Evolutionary conservation across 2,329 filamentous ascomycete genomes (phyloP).

Genomic region (Arthrobotrys sinensis): DNA sequence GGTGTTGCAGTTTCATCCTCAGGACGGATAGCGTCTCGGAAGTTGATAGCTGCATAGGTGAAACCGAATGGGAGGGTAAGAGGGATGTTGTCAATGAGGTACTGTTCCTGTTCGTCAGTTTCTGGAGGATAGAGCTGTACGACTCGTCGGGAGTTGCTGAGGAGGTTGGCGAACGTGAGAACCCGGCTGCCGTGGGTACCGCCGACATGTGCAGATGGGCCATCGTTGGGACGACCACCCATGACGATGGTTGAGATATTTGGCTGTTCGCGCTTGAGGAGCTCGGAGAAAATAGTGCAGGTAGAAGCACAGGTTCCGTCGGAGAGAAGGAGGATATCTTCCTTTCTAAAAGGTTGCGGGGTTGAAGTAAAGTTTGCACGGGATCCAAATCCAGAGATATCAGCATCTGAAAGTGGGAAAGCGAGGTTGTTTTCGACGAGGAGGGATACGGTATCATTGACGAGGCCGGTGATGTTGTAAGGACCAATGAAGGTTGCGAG

Average conservation of each 20-base stretch:
- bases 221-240: constrained; percentile 64
- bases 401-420: constrained; percentile 4
- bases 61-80: constrained; percentile 37
- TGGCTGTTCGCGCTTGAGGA: constrained; percentile 71
- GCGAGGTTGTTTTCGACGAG: constrained; percentile 52
- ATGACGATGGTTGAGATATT: constrained; percentile 70
- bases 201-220: constrained; percentile 70
- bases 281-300: constrained; percentile 74
- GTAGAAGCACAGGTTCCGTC: constrained; percentile 76
- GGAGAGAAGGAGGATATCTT: constrained; percentile 68
- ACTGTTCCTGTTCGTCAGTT: constrained; percentile 28
- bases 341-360: constrained; percentile 67
- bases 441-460: constrained; percentile 67
- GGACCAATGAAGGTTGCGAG: constrained; percentile 69
- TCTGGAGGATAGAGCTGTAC: constrained; percentile 14
- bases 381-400: constrained; percentile 54
- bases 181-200: constrained; percentile 74
- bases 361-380: constrained; percentile 59
- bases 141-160: constrained; percentile 18
- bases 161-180: constrained; percentile 37
- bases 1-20: constrained; percentile 65
- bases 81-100: constrained; percentile 31
- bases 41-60: constrained; percentile 40
- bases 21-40: constrained; percentile 48
- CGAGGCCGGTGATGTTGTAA: constrained; percentile 48